Conservation (phyloP, 192 early-diverging fungal species). For the Backusella australiensis region DNA sequence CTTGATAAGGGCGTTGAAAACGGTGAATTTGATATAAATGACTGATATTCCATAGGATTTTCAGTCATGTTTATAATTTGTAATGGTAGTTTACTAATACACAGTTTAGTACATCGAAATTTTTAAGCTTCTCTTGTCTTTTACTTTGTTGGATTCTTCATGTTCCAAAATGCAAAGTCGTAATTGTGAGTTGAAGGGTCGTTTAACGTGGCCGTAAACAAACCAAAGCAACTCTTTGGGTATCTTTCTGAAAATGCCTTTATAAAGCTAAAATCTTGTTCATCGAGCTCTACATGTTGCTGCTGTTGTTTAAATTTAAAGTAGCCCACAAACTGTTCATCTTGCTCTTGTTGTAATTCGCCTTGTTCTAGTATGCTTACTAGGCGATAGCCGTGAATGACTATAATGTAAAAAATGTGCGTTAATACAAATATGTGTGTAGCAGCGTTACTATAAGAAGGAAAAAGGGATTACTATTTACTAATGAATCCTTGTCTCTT, state of each 20-base stretch:
- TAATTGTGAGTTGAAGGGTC: not conserved
- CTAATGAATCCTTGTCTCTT: not conserved
- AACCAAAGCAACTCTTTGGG: constrained; percentile 2
- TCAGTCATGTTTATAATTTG: constrained; percentile 3
- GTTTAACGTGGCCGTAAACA: not conserved
- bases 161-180: not conserved
- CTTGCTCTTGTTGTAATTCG: not conserved
- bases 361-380: not conserved
- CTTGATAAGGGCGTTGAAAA: not conserved
- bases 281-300: not conserved
- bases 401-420: not conserved
- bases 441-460: not conserved
- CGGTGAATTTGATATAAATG: not conserved
- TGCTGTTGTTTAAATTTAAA: not conserved
- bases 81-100: not conserved
- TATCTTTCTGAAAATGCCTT: not conserved
- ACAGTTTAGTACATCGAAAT: not conserved
- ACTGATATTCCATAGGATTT: not conserved
- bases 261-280: not conserved
- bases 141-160: not conserved
- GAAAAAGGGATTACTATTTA: not conserved
- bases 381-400: not conserved
- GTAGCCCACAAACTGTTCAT: not conserved
- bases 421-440: not conserved
- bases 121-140: not conserved